A percentile compares a stretch with the other conserved stretches of the same genome.
These are phyloP conservation scores for Malassezia obtusa DNA, from an alignment of 1,284 basidiomycete species.

Conservation along the genomic window DNA sequence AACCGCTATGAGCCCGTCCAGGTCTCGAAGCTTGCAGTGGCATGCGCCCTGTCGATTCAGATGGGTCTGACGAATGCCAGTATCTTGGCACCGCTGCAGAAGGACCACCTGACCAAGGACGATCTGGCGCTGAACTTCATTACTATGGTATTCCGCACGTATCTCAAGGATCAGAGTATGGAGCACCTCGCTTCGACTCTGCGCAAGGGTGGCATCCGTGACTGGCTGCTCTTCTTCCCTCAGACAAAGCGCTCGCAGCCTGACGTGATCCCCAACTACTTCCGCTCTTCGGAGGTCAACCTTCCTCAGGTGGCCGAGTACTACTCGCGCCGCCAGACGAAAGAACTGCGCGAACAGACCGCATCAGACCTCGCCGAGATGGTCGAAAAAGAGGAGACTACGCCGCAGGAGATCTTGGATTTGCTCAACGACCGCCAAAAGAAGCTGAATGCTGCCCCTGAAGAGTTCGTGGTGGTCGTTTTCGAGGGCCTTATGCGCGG, in stretches of 20 bases:
- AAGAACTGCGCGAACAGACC: constrained; percentile 51
- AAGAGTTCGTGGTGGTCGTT: constrained; percentile 72
- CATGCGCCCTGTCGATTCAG: constrained; percentile 69
- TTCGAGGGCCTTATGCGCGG: constrained; percentile 81
- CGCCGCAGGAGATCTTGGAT: constrained; percentile 19
- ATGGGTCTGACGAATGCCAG: constrained; percentile 67
- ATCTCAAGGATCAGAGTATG: constrained; percentile 68
- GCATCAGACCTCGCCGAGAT: constrained; percentile 58
- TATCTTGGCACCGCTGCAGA: constrained; percentile 71
- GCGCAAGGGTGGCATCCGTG: constrained; percentile 72
- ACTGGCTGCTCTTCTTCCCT: constrained; percentile 79
- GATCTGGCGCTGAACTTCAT: constrained; percentile 64
- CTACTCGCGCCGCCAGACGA: constrained; percentile 24
- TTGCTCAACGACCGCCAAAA: constrained; percentile 19
- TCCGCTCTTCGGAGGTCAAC: constrained; percentile 59
- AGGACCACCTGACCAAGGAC: constrained; percentile 90
- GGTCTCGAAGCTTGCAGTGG: constrained; percentile 70
- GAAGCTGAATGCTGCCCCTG: constrained; percentile 5
- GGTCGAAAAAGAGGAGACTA: constrained; percentile 49
- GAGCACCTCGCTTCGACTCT: constrained; percentile 52
- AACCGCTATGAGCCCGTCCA: constrained; percentile 50
- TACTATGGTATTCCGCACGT: constrained; percentile 68
- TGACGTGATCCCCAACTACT: constrained; percentile 69
- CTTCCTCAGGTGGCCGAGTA: constrained; percentile 63
- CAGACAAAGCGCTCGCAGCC: constrained; percentile 60